phyloP scores from a whole-genome alignment of 139 green algal genomes.

The Micromonas pusilla region DNA sequence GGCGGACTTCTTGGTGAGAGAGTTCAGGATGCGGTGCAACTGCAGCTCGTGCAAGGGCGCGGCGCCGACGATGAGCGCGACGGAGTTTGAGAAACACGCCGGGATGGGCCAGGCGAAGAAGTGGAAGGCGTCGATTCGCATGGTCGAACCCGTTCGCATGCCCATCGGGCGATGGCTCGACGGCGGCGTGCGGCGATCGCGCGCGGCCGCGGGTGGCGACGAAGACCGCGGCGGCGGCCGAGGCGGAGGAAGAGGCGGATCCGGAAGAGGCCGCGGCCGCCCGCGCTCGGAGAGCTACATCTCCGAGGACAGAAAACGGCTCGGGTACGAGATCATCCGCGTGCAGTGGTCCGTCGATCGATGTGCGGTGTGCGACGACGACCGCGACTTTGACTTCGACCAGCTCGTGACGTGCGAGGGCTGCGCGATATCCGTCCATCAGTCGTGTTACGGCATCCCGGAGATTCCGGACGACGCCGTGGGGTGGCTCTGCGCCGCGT shows the following conservation, averaged over 20 bases:
- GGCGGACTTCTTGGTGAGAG: background rate
- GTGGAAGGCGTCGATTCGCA: constrained; percentile 22
- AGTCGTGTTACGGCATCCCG: constrained; percentile 83
- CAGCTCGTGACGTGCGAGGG: constrained; percentile 76
- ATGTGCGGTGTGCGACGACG: constrained; percentile 77
- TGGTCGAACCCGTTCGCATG: constrained; percentile 10
- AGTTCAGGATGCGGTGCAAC: constrained; percentile 1
- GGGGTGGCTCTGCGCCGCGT: constrained; percentile 74
- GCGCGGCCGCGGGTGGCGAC: too few relatives aligned
- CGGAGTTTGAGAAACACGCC: constrained; percentile 24
- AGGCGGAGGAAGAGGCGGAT: background rate
- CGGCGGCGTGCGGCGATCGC: background rate
- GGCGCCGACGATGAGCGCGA: background rate
- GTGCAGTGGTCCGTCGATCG: constrained; percentile 25
- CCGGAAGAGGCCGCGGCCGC: background rate
- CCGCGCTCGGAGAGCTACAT: background rate
- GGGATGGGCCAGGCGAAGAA: constrained; percentile 23
- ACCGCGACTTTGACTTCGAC: constrained; percentile 83
- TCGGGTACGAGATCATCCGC: constrained; percentile 1
- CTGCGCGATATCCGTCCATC: constrained; percentile 76
- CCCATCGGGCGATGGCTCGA: constrained; percentile 27
- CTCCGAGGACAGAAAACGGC: background rate
- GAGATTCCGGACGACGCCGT: constrained; percentile 63
- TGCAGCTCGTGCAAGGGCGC: background rate
- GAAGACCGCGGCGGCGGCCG: background rate